Percentiles rank a stretch among this genome's conserved stretches.
Evolutionary conservation across 192 early-diverging fungal species (phyloP).

Genomic region (Entomortierella beljakovae): DNA sequence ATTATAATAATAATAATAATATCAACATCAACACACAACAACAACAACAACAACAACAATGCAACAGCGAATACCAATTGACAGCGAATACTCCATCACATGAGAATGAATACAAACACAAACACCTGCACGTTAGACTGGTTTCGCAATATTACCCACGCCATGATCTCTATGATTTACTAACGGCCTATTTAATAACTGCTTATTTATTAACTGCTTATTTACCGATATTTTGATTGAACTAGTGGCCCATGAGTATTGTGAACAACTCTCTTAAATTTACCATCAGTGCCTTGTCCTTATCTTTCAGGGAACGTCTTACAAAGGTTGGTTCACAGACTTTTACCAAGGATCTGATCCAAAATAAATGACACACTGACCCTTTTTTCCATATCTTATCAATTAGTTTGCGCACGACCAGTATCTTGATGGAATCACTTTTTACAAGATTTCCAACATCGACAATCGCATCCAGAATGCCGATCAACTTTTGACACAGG

Average conservation of each 20-base stretch:
- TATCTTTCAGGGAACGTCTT: slow-evolving; percentile 68
- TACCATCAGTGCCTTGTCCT: slow-evolving; percentile 65
- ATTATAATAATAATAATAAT: background rate
- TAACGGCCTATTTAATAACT: too few relatives aligned
- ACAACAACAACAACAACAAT: too few relatives aligned
- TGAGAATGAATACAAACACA: slow-evolving; percentile 6
- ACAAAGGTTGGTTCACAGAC: slow-evolving; percentile 56
- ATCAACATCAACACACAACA: too few relatives aligned
- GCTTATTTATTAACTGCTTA: background rate
- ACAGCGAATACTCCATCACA: background rate
- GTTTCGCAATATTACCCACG: too few relatives aligned
- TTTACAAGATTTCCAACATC: slow-evolving; percentile 86
- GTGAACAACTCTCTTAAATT: slow-evolving; percentile 73
- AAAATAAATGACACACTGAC: background rate
- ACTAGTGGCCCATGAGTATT: slow-evolving; percentile 72
- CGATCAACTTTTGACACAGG: slow-evolving; percentile 77
- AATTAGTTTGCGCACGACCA: slow-evolving; percentile 69
- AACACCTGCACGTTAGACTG: too few relatives aligned
- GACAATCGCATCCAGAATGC: slow-evolving; percentile 82
- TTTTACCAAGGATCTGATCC: background rate
- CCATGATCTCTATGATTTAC: too few relatives aligned
- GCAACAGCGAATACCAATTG: background rate
- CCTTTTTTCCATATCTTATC: background rate
- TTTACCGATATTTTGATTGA: slow-evolving; percentile 3
- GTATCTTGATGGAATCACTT: slow-evolving; percentile 81